Evolutionary conservation across 192 early-diverging fungal species (phyloP).

Genomic region (Entrophospora sp.): DNA sequence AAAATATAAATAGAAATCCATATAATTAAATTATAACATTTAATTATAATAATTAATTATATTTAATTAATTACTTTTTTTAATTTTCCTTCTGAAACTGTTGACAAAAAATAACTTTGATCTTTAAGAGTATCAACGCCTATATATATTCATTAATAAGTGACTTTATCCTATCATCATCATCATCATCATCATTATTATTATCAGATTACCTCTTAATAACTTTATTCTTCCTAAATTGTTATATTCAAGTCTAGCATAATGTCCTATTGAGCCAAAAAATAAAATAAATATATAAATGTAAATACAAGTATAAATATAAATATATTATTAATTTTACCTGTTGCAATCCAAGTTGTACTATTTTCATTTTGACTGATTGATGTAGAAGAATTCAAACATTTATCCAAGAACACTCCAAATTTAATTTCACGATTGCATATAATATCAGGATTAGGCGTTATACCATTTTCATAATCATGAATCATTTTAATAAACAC

Average conservation of each 20-base stretch:
- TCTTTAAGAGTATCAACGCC: conserved; percentile 68
- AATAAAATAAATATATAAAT: background rate
- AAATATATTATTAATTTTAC: background rate
- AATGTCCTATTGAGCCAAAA: conserved; percentile 47
- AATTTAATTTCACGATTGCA: conserved; percentile 95
- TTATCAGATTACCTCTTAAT: conserved; percentile 27
- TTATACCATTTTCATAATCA: conserved; percentile 58
- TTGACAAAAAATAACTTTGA: conserved; percentile 89
- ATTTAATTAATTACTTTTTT: conserved; percentile 10
- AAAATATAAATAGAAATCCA: background rate
- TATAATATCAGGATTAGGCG: conserved; percentile 88
- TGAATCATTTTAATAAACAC: conserved; percentile 80
- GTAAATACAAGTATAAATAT: background rate
- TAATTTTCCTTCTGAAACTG: conserved; percentile 41
- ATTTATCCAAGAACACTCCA: conserved; percentile 67
- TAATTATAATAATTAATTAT: background rate
- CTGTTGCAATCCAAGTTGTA: conserved; percentile 33
- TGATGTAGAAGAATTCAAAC: conserved; percentile 25
- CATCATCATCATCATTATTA: background rate
- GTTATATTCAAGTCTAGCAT: conserved; percentile 35
- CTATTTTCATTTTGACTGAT: background rate
- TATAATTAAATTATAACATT: background rate
- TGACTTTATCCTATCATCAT: too few species aligned
- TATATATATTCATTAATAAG: background rate
- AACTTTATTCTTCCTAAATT: conserved; percentile 19